Evolutionary conservation across 2,329 filamentous ascomycete species (phyloP).

Genomic region (Verticillium nubilum): DNA sequence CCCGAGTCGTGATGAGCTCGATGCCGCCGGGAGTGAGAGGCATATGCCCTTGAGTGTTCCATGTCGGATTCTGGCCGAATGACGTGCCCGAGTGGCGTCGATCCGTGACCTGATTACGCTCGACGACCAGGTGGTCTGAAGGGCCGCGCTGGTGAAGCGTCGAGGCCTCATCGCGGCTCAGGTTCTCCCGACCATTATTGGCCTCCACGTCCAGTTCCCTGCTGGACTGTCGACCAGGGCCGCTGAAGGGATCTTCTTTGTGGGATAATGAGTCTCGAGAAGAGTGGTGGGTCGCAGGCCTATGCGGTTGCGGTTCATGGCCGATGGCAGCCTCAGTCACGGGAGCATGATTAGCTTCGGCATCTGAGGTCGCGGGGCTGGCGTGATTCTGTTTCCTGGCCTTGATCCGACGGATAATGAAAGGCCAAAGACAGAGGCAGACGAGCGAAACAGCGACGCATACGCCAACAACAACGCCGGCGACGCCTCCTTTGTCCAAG

Average conservation of each 20-base stretch:
- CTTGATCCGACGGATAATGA: conserved; percentile 27
- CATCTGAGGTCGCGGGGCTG: conserved; percentile 7
- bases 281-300: conserved; percentile 21
- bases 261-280: conserved; percentile 31
- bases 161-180: conserved; percentile 1
- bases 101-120: background rate
- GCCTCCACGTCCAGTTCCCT: conserved; percentile 13
- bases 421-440: conserved; percentile 32
- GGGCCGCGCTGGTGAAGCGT: conserved; percentile 5
- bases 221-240: conserved; percentile 15
- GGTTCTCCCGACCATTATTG: conserved; percentile 3
- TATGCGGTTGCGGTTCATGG: conserved; percentile 8
- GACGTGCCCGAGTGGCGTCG: conserved; percentile 9
- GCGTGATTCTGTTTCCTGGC: conserved; percentile 16
- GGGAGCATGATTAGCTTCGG: conserved; percentile 3
- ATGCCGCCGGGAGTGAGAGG: conserved; percentile 9
- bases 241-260: conserved; percentile 20
- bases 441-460: conserved; percentile 25
- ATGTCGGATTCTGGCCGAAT: conserved; percentile 6
- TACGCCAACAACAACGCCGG: conserved; percentile 30
- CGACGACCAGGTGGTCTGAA: conserved; percentile 3
- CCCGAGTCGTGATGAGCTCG: conserved; percentile 10
- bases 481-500: conserved; percentile 25
- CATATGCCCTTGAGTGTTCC: conserved; percentile 10
- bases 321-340: conserved; percentile 5